Base-by-base conservation (phyloP, 768 basidiomycete species). In the Macrolepiota dolichaula region DNA sequence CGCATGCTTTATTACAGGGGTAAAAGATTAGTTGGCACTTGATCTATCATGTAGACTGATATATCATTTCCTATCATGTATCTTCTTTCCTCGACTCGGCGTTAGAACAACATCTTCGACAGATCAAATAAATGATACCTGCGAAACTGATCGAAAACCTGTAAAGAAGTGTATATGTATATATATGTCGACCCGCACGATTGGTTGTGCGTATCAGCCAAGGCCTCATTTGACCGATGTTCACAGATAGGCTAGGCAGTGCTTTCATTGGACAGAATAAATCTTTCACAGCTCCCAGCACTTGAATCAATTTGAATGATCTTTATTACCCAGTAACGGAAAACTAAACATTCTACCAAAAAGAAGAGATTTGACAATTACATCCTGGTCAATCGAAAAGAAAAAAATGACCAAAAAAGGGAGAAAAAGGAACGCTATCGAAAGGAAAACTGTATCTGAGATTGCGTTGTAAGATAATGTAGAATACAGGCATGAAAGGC, bases 361-460 rank as follows among this genome's bases (percentile, higher is more conserved):
- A 50, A 32, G 29, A 32, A 32, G 29, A 32, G 29, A 42, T 56
- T 63, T 42, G 63, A 62, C 19, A 50, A 59, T 50, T 59, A 59
- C 57, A 59, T 51, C 51, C 29, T 51, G 52, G 51, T 62, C 60
- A 67, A 60, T 53, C 61, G 65, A 67, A 61, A 53, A 63, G 66
- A 66, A 63, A 66, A 63, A 68, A 62, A 51, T 24, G 46, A 37
- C 58, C 47, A 37, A 62, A 64, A 59, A 66, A 35, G 54, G 29
- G 57, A 25, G 19, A 49, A 56, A 60, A 25, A 52, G 13, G 32
- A 61, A 35, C n/a, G 51, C n/a, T 40, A 51, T 51, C 36, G 55
- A 51, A 50, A 19, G 51, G 55, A 51, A 50, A 19, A 54, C 55
- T 25, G 54, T 11, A 42, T 50, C 61, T 65, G 67, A 68, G 62